Evolutionary conservation across 2,329 filamentous ascomycete species (phyloP).

Genomic region (Beauveria sp.): DNA sequence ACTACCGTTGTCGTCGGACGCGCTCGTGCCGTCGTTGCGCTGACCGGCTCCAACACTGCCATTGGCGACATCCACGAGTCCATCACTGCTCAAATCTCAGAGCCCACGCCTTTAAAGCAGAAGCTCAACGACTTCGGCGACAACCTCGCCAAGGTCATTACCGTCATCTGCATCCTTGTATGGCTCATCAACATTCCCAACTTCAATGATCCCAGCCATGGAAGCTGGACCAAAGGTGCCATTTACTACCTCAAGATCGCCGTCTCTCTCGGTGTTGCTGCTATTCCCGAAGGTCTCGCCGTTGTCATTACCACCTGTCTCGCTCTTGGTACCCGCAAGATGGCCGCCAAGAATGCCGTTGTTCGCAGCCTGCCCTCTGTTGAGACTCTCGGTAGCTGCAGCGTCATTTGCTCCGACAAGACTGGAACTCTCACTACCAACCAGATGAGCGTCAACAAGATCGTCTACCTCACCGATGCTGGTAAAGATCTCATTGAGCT

Average conservation of each 20-base stretch:
- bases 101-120: constrained; percentile 94
- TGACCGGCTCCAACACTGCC: constrained; percentile 84
- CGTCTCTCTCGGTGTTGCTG: constrained; percentile 93
- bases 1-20: constrained; percentile 94
- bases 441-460: constrained; percentile 96
- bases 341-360: constrained; percentile 97
- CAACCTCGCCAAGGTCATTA: constrained; percentile 93
- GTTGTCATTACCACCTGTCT: constrained; percentile 99
- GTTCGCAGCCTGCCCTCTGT: constrained; percentile 94
- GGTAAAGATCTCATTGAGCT: constrained; percentile 75
- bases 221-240: constrained; percentile 90
- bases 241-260: constrained; percentile 99
- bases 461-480: constrained; percentile 71
- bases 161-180: constrained; percentile 89
- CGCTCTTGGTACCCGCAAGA: constrained; percentile 91
- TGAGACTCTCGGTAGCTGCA: constrained; percentile 97
- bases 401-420: constrained; percentile 99
- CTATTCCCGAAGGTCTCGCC: constrained; percentile 93
- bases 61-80: constrained; percentile 99
- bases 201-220: constrained; percentile 91
- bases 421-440: constrained; percentile 97
- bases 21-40: constrained; percentile 80
- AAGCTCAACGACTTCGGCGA: constrained; percentile 99
- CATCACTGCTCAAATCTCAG: constrained; percentile 95
- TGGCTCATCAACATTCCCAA: constrained; percentile 98